Conservation (phyloP, 202 grass and related monocot species). For the Schoenoplectus tabernaemontani region DNA sequence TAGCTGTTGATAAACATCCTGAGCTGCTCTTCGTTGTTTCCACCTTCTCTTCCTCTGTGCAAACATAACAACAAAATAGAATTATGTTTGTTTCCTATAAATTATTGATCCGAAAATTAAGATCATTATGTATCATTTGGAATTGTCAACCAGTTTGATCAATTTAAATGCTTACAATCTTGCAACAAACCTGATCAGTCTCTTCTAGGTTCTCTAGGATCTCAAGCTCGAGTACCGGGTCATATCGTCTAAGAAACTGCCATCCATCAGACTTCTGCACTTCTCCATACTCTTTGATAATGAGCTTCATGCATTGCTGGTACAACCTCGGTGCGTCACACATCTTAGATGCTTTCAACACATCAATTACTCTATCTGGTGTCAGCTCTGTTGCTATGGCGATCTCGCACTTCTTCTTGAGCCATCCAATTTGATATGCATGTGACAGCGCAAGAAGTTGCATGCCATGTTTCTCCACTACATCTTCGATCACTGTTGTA, state of each 20-base stretch:
- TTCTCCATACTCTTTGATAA: no score
- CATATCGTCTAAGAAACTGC: constrained; percentile 41
- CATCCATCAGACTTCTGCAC: constrained; percentile 52
- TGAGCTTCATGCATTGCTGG: constrained; percentile 46
- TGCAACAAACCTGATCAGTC: constrained; percentile 32
- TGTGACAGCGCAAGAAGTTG: constrained; percentile 59
- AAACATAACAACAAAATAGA: not conserved
- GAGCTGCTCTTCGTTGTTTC: constrained; percentile 33
- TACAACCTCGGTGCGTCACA: constrained; percentile 57
- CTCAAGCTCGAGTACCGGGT: constrained; percentile 36
- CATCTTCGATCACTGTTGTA: constrained; percentile 16
- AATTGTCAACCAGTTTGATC: not conserved
- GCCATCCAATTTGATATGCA: constrained; percentile 49
- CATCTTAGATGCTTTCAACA: constrained; percentile 50
- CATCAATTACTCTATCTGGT: constrained; percentile 38
- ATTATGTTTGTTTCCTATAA: no score
- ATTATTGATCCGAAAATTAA: no score
- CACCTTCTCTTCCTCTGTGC: constrained; percentile 55
- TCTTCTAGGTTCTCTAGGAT: constrained; percentile 51
- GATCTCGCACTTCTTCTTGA: constrained; percentile 49
- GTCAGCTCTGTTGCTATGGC: constrained; percentile 37
- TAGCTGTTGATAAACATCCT: constrained; percentile 46
- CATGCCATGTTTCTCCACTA: constrained; percentile 40
- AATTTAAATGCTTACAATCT: not conserved
- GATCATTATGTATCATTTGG: no score